Base-by-base conservation (phyloP, 169 alveolate species). In the Eimeria praecox region DNA sequence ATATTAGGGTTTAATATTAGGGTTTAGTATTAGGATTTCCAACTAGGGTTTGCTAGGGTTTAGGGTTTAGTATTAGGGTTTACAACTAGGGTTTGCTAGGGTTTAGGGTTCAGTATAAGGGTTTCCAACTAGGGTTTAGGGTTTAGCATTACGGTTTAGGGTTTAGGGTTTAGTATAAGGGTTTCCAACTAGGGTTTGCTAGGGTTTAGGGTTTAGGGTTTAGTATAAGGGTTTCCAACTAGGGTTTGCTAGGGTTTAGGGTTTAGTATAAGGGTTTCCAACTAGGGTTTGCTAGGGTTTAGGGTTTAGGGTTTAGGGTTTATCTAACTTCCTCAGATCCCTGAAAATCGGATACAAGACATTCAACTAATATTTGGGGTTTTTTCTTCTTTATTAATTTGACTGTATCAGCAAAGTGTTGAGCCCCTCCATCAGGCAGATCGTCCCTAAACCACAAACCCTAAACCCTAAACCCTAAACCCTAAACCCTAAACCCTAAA, bases 341-440 rank as follows among this genome's bases (percentile, higher is more conserved):
- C 82, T 96, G 97, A 75, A 97, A 97, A 77, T 97, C 98, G 2
- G 97, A 87, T 49, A 97, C 98, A 33, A 97, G 89, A 38, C 97
- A 96, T 94, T 97, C 98, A 62, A 97, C 96, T 52, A 97, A 94
- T 73, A 97, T 90, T 44, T 88, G 92, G 4, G 98, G 97, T 89
- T 95, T 95, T 49, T 92, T 91, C 73, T 90, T 95, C 66, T 97
- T 97, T 62, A 97, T 75, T 75, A 86, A 62, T 85, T 94, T 92
- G 38, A 97, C 97, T 40, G 98, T 97, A 88, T 91, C 85, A 14
- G 98, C 98, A 85, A 97, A 95, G 90, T 97, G 98, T 18, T 44
- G 91, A 12, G 98, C 97, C 4, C 98, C 98, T 2, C 97, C 97
- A 93, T 97, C 98, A 3, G 95, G 95, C 96, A 97, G 89, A 85